Evolutionary conservation across 139 green algal genomes (phyloP).

Genomic region (Haematococcus lacustris): DNA sequence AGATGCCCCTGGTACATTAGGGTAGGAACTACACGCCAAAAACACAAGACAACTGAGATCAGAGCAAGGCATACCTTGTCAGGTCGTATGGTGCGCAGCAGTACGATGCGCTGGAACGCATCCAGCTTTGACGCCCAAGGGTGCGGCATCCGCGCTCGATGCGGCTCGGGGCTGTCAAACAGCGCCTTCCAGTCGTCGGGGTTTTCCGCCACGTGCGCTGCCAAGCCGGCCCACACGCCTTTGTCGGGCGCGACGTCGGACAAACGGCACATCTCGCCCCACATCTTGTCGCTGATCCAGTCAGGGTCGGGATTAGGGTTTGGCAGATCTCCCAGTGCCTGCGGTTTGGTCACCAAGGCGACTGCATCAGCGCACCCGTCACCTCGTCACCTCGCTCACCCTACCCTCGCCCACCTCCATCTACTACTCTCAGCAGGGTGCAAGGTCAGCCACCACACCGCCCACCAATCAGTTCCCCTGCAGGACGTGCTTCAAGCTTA

Average conservation of each 20-base stretch:
- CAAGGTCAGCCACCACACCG: no score
- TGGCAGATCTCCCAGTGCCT: slow-evolving; percentile 45
- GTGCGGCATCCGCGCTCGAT: slow-evolving; percentile 40
- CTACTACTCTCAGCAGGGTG: no score
- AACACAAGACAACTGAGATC: no score
- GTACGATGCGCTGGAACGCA: slow-evolving; percentile 55
- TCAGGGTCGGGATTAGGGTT: slow-evolving; percentile 46
- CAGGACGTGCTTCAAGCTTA: no score
- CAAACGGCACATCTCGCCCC: slow-evolving; percentile 55
- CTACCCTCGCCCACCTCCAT: no score
- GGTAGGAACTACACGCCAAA: no score
- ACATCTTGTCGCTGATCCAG: slow-evolving; percentile 58
- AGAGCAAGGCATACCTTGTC: slow-evolving; percentile 35
- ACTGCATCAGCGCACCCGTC: no score
- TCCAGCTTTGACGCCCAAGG: slow-evolving; percentile 41
- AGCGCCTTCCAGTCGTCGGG: slow-evolving; percentile 37
- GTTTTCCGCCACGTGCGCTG: slow-evolving; percentile 26
- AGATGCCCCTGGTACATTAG: no score
- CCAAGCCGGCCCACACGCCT: slow-evolving; percentile 29
- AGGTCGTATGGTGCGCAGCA: slow-evolving; percentile 50
- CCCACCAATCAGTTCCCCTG: no score
- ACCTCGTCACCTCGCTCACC: no score
- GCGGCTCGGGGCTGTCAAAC: slow-evolving; percentile 50
- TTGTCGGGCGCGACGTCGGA: slow-evolving; percentile 31
- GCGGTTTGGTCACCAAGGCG: no score